Evolutionary conservation across 2,329 filamentous ascomycete species (phyloP), one percentile per base, ranked within the genome.

Genomic region (Colletotrichum sp.): DNA sequence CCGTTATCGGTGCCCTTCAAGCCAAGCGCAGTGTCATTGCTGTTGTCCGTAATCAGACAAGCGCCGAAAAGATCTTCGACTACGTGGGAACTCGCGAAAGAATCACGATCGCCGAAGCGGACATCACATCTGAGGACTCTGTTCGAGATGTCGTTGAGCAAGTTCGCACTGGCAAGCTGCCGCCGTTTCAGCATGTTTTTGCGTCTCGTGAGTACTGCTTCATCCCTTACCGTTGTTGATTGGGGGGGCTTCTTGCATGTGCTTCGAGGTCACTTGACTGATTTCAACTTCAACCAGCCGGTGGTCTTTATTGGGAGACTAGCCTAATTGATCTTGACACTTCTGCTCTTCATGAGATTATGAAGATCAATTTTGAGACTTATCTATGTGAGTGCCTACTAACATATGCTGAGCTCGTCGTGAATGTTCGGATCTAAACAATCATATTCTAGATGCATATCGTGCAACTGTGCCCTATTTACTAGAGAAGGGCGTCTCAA

Each of bases 171-270:
- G 84, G 84, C n/a, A 77, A 82, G 62, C 75, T 85, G 52, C 84
- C 84, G 3, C 73, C 80, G 12, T 86, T 86, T 67, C 84, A 86
- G 73, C 84, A 86, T 76, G 84, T 86, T 8, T 85, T 80, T 66
- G 72, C 80, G 43, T 76, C 78, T 28, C 81, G 83, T 85, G 70
- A 61, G 80, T 74, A 12, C 15, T 67, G 18, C 8, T 2, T 25
- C 32, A 5, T 10, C 3, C 18, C 25, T 12, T 1, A 30, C 13
- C 67, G 39, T 22, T 22, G 43, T 22, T 2, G n/a, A 8, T 22
- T 22, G 1, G 22, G n/a, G n/a, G 1, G n/a, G 10, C 6, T n/a
- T 13, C 10, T 22, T 12, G 10, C 2, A 52, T 22, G 22, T 52
- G 43, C n/a, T 22, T 52, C 10, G n/a, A 22, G n/a, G 6, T 48